A percentile compares a stretch with the other conserved stretches of the same genome.
These are phyloP conservation scores for Lepidium sativum DNA, from an alignment of 345 rosid species.

Conservation along the genomic window DNA sequence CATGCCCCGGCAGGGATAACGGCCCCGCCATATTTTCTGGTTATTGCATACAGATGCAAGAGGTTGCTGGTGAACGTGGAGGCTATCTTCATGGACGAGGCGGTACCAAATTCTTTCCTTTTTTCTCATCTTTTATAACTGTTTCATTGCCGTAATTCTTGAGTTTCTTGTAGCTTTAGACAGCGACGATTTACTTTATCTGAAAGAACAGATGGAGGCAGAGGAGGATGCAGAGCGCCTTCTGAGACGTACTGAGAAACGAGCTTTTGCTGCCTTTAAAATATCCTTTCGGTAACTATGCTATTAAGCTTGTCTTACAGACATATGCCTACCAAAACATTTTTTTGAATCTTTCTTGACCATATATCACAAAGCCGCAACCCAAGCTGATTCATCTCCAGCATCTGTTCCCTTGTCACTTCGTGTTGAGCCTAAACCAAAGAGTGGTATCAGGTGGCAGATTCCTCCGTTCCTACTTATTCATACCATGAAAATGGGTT, in stretches of 20 bases:
- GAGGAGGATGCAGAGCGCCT: conserved; percentile 98
- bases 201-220: conserved; percentile 99
- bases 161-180: conserved; percentile 74
- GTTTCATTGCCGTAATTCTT: background rate
- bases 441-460: conserved; percentile 79
- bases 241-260: conserved; percentile 88
- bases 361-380: conserved; percentile 74
- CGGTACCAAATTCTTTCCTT: conserved; percentile 37
- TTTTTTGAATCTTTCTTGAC: conserved; percentile 38
- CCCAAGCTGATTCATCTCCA: conserved; percentile 78
- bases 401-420: conserved; percentile 76
- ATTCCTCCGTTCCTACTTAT: background rate
- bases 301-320: background rate
- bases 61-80: conserved; percentile 99
- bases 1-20: conserved; percentile 99
- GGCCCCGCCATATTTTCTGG: conserved; percentile 50
- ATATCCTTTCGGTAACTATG: conserved; percentile 52
- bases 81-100: conserved; percentile 99
- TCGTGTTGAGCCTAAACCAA: conserved; percentile 93
- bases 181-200: conserved; percentile 95
- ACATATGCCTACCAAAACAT: background rate
- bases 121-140: background rate
- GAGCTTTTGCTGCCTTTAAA: conserved; percentile 96
- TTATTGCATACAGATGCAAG: conserved; percentile 92
- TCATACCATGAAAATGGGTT: background rate